phyloP scores from a whole-genome alignment of 495 filamentous ascomycete species.

The Clohesyomyces aquaticus region DNA sequence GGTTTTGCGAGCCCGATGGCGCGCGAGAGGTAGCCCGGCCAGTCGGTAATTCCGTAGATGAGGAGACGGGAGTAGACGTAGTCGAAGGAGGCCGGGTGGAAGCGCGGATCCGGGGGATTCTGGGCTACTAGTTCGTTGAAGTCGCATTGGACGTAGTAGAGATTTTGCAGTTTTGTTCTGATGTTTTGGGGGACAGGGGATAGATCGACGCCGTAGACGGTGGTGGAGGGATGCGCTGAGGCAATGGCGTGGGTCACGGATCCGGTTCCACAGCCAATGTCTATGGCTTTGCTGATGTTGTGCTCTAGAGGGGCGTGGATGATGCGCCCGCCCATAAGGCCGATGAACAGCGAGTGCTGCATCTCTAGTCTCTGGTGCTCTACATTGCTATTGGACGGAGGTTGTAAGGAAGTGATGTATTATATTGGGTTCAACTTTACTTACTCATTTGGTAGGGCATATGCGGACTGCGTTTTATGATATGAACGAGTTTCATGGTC shows the following conservation, averaged over 20 bases:
- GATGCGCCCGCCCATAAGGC: conserved; percentile 12
- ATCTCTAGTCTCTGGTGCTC: conserved; percentile 18
- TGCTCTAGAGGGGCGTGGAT: conserved; percentile 7
- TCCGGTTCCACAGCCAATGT: conserved; percentile 24
- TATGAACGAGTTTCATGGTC: neutral
- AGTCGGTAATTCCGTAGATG: conserved; percentile 19
- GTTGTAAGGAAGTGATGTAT: neutral
- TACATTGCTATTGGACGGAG: neutral
- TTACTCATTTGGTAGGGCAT: conserved; percentile 26
- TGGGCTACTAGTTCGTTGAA: conserved; percentile 5
- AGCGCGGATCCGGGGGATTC: neutral
- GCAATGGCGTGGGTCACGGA: conserved; percentile 8
- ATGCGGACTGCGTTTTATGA: conserved; percentile 14
- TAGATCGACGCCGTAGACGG: conserved; percentile 16
- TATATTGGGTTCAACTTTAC: neutral
- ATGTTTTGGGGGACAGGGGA: conserved; percentile 3
- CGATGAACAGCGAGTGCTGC: conserved; percentile 11
- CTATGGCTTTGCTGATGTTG: conserved; percentile 4
- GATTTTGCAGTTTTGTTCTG: conserved; percentile 4
- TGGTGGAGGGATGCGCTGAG: neutral
- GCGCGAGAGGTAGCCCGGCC: conserved; percentile 6
- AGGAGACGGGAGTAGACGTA: conserved; percentile 19
- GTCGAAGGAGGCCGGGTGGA: conserved; percentile 6
- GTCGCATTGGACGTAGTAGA: conserved; percentile 16
- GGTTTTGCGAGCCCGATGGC: neutral